Evolutionary conservation across 179 eudicot species (phyloP).

Genomic region (Beta lomatogona): DNA sequence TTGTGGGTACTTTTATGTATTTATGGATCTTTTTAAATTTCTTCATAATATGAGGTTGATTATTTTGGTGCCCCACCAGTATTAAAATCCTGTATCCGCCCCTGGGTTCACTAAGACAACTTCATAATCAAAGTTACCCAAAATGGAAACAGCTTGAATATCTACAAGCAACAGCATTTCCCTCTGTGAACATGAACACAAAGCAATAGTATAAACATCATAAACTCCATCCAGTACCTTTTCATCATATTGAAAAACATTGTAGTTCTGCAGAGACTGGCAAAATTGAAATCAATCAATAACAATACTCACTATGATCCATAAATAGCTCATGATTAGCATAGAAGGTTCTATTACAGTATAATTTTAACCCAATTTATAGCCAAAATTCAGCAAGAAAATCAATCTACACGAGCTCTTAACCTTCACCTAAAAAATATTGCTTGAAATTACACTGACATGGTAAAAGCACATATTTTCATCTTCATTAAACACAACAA

Average conservation of each 20-base stretch:
- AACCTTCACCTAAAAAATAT: too few relatives aligned
- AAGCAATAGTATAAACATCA: slow-evolving; percentile 68
- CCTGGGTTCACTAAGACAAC: slow-evolving; percentile 66
- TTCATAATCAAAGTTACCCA: slow-evolving; percentile 64
- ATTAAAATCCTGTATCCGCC: too few relatives aligned
- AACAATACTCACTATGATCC: background rate
- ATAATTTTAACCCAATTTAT: background rate
- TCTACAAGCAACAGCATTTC: slow-evolving; percentile 73
- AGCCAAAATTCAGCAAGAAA: background rate
- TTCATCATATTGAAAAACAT: slow-evolving; percentile 84
- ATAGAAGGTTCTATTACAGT: background rate
- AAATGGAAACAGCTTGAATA: slow-evolving; percentile 66
- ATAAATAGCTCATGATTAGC: background rate
- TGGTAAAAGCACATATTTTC: background rate
- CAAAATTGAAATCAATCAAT: background rate
- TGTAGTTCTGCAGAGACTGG: slow-evolving; percentile 66
- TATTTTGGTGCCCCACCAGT: too few relatives aligned
- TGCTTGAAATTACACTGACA: background rate
- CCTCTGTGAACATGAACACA: slow-evolving; percentile 57
- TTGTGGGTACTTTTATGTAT: too few relatives aligned
- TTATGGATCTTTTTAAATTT: too few relatives aligned
- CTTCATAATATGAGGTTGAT: too few relatives aligned
- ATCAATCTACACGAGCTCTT: background rate
- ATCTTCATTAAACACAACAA: background rate
- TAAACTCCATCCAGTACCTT: slow-evolving; percentile 88